phyloP scores from a whole-genome alignment of 2,329 filamentous ascomycete species.

The Botryotinia narcissicola region DNA sequence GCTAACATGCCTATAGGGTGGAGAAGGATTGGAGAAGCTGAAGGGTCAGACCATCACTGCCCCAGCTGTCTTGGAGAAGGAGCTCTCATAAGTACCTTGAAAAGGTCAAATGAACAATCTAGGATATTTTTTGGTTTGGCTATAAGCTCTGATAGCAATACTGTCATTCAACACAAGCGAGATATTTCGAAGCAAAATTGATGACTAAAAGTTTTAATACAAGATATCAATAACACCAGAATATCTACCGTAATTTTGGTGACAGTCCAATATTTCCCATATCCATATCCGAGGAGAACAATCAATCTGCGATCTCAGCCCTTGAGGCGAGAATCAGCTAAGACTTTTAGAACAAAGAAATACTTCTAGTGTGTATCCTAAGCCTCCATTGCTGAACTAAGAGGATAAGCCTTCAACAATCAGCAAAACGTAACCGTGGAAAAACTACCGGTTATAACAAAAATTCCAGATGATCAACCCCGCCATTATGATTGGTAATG shows the following conservation, averaged over 20 bases:
- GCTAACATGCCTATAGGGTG: constrained; percentile 58
- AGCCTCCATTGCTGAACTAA: not conserved
- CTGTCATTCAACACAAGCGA: not conserved
- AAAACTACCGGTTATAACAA: not conserved
- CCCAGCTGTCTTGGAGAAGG: constrained; percentile 51
- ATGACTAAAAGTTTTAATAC: not conserved
- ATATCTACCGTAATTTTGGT: not conserved
- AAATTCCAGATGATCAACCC: not conserved
- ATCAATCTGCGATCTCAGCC: not conserved
- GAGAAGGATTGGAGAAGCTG: constrained; percentile 60
- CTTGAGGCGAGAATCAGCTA: not conserved
- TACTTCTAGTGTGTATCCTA: not conserved
- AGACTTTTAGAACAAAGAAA: constrained; percentile 3
- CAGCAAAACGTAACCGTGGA: not conserved
- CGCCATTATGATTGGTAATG: not conserved
- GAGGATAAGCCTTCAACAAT: not conserved
- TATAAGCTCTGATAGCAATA: constrained; percentile 8
- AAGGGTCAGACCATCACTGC: constrained; percentile 53
- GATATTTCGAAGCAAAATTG: not conserved
- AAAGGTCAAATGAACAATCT: not conserved
- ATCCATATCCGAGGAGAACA: not conserved
- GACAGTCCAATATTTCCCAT: not conserved
- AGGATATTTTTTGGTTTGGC: not conserved
- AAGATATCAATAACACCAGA: not conserved
- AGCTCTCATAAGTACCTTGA: constrained; percentile 30